Evolutionary conservation across 208 protist species (phyloP), one percentile per base, ranked within the genome.

Genomic region (Wallacemonas rigidus): DNA sequence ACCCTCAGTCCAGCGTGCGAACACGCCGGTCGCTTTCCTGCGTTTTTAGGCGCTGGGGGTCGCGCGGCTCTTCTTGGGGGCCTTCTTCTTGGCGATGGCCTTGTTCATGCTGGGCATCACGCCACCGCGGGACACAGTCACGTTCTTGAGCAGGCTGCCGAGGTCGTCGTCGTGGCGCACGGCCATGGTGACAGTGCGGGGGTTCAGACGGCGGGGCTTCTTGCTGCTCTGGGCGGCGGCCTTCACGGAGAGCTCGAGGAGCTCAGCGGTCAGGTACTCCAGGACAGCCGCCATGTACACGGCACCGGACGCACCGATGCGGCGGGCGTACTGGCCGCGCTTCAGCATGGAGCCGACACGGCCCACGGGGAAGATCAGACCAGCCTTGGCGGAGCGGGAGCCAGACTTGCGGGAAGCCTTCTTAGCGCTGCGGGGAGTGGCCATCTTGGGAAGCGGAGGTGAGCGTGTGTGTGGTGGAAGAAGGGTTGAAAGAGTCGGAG

Each of bases 361-460:
- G 77, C 98, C 99, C 38, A 99, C 98, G 56, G 98, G 98, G 92
- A 99, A 99, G 88, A 98, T 97, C 50, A 99, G 97, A 47, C 98
- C 98, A 14, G 98, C 98, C 87, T 96, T 97, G 47, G 83, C 86
- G 71, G 98, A 99, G 75, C 95, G 91, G 51, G 94, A 91, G 51
- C 77, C 69, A 67, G 73, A 67, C 89, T 98, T 91, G 79, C 81
- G 83, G 69, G 83, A 77, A 51, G 85, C 81, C 88, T 94, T 91
- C 86, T 94, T 94, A 38, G 80, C 73, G 69, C 80, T 80, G 78
- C 80, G 81, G 57, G 86, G 89, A 54, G 89, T 89, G 61, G 84
- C 85, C 85, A 92, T 92, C 26, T 40, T 77, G 70, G 36, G n/a
- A n/a, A 35, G 44, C 15, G 11, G 55, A 43, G 67, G 41, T 36